Conservation (phyloP, 2,329 filamentous ascomycete genomes). For the Fusarium sororula region DNA sequence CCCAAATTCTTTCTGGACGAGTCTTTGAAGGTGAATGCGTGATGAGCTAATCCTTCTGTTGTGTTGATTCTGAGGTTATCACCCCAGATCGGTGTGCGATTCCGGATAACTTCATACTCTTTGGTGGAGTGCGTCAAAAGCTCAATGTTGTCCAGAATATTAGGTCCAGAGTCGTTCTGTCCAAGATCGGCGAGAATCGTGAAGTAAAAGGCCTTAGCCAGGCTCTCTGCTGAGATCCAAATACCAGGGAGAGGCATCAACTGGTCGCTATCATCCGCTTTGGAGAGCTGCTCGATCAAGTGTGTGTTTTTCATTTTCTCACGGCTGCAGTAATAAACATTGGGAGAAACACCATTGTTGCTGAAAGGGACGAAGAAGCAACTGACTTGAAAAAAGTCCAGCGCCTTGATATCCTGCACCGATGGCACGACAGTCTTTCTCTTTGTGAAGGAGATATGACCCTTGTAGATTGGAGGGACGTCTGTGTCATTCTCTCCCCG, state of each 20-base stretch:
- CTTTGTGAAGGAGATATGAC: background rate
- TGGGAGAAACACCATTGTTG: background rate
- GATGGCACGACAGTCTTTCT: background rate
- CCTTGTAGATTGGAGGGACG: background rate
- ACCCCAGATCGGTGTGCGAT: too few species aligned
- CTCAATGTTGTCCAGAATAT: background rate
- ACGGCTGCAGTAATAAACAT: background rate
- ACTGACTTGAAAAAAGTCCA: background rate
- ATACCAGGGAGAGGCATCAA: background rate
- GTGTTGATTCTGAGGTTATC: too few species aligned
- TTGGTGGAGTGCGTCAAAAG: background rate
- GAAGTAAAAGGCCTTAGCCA: background rate
- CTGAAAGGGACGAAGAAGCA: background rate
- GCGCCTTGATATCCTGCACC: background rate
- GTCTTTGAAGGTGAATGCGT: background rate
- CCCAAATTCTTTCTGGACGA: background rate
- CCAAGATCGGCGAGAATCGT: background rate
- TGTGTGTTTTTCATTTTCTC: background rate
- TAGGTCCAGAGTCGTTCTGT: rapidly evolving
- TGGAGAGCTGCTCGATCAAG: background rate
- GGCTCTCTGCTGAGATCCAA: background rate
- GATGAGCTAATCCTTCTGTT: background rate
- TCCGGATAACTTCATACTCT: background rate
- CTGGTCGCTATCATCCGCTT: background rate
- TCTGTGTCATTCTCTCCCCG: background rate